phyloP scores from a whole-genome alignment of 2,329 filamentous ascomycete species.

The Ophiocordyceps camponoti-saundersi region DNA sequence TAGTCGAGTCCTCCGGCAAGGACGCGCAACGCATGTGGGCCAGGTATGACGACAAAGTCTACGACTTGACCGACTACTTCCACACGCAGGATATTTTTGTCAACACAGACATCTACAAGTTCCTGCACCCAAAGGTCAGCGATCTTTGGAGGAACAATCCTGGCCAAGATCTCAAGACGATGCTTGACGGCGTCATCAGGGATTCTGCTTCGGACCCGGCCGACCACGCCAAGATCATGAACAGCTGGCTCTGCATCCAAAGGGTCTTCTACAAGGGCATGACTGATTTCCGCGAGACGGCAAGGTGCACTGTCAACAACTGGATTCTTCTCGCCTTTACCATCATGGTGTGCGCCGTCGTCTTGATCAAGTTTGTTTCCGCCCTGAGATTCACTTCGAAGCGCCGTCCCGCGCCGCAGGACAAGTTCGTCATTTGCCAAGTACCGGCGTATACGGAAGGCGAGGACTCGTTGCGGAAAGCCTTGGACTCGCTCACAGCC shows the following conservation, averaged over 20 bases:
- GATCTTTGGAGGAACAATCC: slow-evolving; percentile 57
- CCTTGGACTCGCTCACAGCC: slow-evolving; percentile 85
- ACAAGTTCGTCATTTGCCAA: slow-evolving; percentile 97
- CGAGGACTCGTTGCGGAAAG: slow-evolving; percentile 89
- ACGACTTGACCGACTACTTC: slow-evolving; percentile 87
- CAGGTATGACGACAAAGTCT: slow-evolving; percentile 58
- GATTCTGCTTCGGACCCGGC: slow-evolving; percentile 33
- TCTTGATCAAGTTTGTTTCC: slow-evolving; percentile 85
- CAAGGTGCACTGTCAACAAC: slow-evolving; percentile 75
- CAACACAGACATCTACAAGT: slow-evolving; percentile 41
- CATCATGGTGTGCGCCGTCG: slow-evolving; percentile 65
- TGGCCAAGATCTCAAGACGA: slow-evolving; percentile 58
- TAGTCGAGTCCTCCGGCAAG: slow-evolving; percentile 47
- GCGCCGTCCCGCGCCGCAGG: slow-evolving; percentile 84
- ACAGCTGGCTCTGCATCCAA: slow-evolving; percentile 66
- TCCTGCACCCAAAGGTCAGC: slow-evolving; percentile 52
- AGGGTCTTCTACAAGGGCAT: slow-evolving; percentile 71
- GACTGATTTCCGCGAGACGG: slow-evolving; percentile 63
- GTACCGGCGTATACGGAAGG: slow-evolving; percentile 97
- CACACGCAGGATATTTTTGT: slow-evolving; percentile 48
- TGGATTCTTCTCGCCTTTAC: slow-evolving; percentile 80
- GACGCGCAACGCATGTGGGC: slow-evolving; percentile 61
- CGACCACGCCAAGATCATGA: slow-evolving; percentile 30
- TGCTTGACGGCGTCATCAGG: slow-evolving; percentile 39
- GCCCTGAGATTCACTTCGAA: slow-evolving; percentile 86